Evolutionary conservation across 1,284 basidiomycete genomes (phyloP).

Genomic region (Leccinum ponderosum): DNA sequence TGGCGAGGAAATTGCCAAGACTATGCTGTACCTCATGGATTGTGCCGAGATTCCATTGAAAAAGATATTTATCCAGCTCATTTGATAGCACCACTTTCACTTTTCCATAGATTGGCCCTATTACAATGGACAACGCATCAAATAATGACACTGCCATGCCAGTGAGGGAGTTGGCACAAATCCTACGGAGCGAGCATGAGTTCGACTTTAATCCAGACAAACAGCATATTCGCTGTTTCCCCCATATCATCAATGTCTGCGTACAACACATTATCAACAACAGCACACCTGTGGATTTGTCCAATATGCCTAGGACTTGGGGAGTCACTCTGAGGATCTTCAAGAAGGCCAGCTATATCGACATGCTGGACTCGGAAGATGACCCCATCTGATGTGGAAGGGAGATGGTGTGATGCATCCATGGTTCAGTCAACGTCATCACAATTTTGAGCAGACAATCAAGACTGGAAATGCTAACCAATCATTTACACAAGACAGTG

Average conservation of each 20-base stretch:
- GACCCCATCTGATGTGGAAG: not conserved
- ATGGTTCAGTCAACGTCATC: not conserved
- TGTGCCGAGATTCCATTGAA: not conserved
- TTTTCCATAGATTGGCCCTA: not conserved
- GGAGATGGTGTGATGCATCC: not conserved
- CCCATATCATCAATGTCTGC: not conserved
- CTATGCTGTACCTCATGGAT: not conserved
- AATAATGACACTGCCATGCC: not conserved
- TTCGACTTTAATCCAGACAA: not conserved
- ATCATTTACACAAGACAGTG: not conserved
- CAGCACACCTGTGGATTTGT: not conserved
- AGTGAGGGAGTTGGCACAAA: not conserved
- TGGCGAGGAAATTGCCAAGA: not conserved
- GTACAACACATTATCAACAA: not conserved
- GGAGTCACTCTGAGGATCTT: not conserved
- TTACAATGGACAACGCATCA: not conserved
- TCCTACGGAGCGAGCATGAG: not conserved
- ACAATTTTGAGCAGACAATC: not conserved
- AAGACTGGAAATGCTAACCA: not conserved
- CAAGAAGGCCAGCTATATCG: not conserved
- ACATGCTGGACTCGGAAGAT: not conserved
- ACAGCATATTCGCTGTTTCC: not conserved
- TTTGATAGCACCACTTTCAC: not conserved
- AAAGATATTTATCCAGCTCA: not conserved
- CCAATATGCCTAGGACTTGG: not conserved